Conservation (phyloP, 805 yeast species). For the Yamadazyma ubonensis region DNA sequence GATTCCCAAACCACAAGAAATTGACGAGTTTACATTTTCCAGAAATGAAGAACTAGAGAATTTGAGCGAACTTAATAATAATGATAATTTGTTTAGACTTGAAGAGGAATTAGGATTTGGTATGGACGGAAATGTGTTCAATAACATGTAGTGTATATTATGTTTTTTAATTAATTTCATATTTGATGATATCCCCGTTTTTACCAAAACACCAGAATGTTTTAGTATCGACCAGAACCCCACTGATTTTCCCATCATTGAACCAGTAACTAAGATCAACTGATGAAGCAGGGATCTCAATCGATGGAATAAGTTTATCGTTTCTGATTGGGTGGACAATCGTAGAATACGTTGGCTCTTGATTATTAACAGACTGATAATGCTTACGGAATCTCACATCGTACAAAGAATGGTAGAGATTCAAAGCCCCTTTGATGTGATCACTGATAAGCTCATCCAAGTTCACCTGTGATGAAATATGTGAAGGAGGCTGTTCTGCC, state of each 20-base stretch:
- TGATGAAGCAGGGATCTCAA: constrained; percentile 33
- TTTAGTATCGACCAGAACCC: constrained; percentile 26
- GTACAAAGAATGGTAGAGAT: constrained; percentile 34
- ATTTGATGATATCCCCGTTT: constrained; percentile 39
- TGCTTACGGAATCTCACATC: constrained; percentile 37
- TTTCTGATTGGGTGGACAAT: constrained; percentile 37
- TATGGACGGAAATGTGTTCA: constrained; percentile 34
- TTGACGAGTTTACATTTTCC: constrained; percentile 35
- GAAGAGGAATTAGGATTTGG: constrained; percentile 48
- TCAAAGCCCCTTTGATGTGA: constrained; percentile 27
- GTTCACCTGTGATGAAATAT: constrained; percentile 8
- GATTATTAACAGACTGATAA: constrained; percentile 19
- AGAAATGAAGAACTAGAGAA: constrained; percentile 10
- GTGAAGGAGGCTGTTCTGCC: constrained; percentile 8
- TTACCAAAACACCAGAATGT: constrained; percentile 40
- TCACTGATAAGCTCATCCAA: constrained; percentile 15
- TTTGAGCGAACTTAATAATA: constrained; percentile 13
- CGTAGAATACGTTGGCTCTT: constrained; percentile 15
- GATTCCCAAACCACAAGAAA: constrained; percentile 45
- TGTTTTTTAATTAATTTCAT: constrained; percentile 1
- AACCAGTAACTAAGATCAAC: constrained; percentile 34
- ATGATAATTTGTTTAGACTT: constrained; percentile 34
- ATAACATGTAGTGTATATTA: constrained; percentile 6
- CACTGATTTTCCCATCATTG: constrained; percentile 36
- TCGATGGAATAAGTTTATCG: constrained; percentile 39